Percentiles rank a stretch among this genome's conserved stretches.
phyloP scores from a whole-genome alignment of 768 basidiomycete genomes.

The Austroboletus festivus region DNA sequence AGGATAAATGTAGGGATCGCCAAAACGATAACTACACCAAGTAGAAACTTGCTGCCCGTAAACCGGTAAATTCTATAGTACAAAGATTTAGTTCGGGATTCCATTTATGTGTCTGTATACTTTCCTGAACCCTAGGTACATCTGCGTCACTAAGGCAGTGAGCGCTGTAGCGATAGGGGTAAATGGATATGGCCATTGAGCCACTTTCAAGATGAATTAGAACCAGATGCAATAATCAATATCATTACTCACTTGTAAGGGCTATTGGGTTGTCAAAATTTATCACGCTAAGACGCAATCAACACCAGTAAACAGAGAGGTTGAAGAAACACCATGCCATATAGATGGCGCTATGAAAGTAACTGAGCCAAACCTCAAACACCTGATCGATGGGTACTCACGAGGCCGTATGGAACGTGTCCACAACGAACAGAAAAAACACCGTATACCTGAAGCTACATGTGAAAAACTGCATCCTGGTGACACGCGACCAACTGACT shows the following conservation, averaged over 20 bases:
- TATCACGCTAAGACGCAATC: conserved; percentile 6
- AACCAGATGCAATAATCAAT: not conserved
- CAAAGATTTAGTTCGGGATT: not conserved
- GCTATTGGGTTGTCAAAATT: conserved; percentile 16
- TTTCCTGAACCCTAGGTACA: conserved; percentile 45
- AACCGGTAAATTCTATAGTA: conserved; percentile 14
- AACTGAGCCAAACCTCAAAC: not conserved
- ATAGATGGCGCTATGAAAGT: conserved; percentile 12
- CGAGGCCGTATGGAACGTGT: conserved; percentile 19
- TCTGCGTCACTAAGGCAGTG: conserved; percentile 49
- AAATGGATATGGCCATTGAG: conserved; percentile 50
- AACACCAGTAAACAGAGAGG: not conserved
- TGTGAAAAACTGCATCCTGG: not conserved
- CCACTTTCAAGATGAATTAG: conserved; percentile 25
- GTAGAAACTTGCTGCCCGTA: conserved; percentile 20
- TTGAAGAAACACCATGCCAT: conserved; percentile 9
- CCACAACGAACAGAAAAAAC: conserved; percentile 16
- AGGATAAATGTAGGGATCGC: conserved; percentile 41
- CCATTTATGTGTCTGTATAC: conserved; percentile 1
- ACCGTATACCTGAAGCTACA: conserved; percentile 11
- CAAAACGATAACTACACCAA: conserved; percentile 35
- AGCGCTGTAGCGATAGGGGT: conserved; percentile 46
- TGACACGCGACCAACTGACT: not conserved
- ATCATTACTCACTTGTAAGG: conserved; percentile 2
- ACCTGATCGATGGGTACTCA: conserved; percentile 1